These are phyloP conservation scores for Umbelopsis ramanniana DNA, from an alignment of 192 early-diverging fungal genomes.

Conservation along the genomic window DNA sequence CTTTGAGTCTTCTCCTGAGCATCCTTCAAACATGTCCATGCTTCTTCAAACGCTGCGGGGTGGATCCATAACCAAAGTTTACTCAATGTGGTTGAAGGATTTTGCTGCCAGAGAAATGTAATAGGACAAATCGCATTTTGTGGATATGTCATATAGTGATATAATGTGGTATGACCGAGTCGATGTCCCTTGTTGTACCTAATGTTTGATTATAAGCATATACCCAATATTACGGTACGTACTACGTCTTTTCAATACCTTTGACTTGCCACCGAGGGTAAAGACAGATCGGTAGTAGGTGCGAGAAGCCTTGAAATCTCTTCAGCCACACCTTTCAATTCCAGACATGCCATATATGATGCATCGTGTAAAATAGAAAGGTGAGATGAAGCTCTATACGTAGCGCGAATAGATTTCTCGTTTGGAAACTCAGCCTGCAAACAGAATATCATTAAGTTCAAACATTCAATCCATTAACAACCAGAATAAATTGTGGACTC, in stretches of 20 bases:
- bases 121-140: slow-evolving; percentile 70
- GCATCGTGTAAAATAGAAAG: slow-evolving; percentile 83
- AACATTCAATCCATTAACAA: no score
- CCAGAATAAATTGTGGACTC: slow-evolving; percentile 25
- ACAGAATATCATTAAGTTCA: background rate
- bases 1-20: background rate
- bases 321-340: slow-evolving; percentile 62
- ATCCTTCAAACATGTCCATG: slow-evolving; percentile 24
- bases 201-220: background rate
- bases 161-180: slow-evolving; percentile 58
- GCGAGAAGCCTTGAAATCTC: slow-evolving; percentile 57
- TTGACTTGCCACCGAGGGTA: slow-evolving; percentile 48
- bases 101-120: slow-evolving; percentile 75
- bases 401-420: slow-evolving; percentile 79
- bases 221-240: background rate
- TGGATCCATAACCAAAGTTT: slow-evolving; percentile 85
- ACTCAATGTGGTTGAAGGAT: slow-evolving; percentile 5
- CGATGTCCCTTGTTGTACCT: slow-evolving; percentile 68
- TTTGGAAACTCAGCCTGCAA: slow-evolving; percentile 78
- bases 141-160: slow-evolving; percentile 61
- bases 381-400: slow-evolving; percentile 76
- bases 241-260: slow-evolving; percentile 18
- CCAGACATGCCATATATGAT: slow-evolving; percentile 77
- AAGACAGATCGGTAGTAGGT: slow-evolving; percentile 62
- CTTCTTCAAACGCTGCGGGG: slow-evolving; percentile 63